Evolutionary conservation across 2,329 filamentous ascomycete species (phyloP), one percentile per base, ranked within the genome.

Genomic region (Periglandula ipomoeae): DNA sequence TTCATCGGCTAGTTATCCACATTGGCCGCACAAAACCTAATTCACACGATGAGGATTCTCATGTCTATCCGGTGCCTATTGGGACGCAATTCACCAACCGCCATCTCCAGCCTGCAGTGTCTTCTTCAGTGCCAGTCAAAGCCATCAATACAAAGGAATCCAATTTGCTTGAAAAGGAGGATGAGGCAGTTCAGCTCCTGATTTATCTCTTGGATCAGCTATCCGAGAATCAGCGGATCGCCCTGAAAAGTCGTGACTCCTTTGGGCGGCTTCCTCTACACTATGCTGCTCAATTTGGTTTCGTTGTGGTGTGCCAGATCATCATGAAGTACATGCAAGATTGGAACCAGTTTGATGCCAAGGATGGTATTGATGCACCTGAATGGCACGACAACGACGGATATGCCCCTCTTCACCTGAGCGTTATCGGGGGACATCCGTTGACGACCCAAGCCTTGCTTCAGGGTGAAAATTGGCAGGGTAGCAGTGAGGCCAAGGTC

Each of bases 301-400:
- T 96, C 58, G 87, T 93, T 3, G 80, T 89, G n/a, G 84, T 96
- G 9, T 95, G 89, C 61, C 79, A 95, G 61, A 76, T 90, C 22
- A 78, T 97, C 56, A 90, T 96, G 70, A 82, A 84, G 54, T 84
- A 85, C 59, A 90, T 98, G 82, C 87, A 91, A 62, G 77, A 82
- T 22, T 97, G 91, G 91, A 79, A 79, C 15, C 83, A 94, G 58
- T 95, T 95, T 60, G 78, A 95, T 59, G 82, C 90, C 24, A 80
- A 82, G 32, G 76, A 89, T 53, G 90, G 90, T 9, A 94, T 98
- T 44, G 91, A 97, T 63, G 86, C 87, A 0, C 75, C 81, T 1
- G 76, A 83, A 52, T 97, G 91, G 91, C 91, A 96, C 66, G 93
- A 98, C 62, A 79, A 82, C 19, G 93, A 97, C 59, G 91, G 93